Percentiles rank a stretch among this genome's conserved stretches.
phyloP scores from a whole-genome alignment of 2,329 filamentous ascomycete genomes.

The Botrytis tulipae region DNA sequence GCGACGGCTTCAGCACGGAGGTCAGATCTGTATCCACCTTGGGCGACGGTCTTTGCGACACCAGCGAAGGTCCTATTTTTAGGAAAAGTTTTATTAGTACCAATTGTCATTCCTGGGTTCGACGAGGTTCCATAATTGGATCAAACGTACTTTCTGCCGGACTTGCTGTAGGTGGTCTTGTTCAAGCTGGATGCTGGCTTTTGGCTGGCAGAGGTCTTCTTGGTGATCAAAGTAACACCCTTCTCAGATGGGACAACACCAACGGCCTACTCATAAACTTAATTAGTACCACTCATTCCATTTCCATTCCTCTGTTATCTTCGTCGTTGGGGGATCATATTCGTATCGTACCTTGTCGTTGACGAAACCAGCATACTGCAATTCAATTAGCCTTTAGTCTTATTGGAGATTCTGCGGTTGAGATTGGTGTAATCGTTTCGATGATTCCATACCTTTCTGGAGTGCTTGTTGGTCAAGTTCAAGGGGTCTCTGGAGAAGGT shows the following conservation, averaged over 20 bases:
- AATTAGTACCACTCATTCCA: conserved; percentile 25
- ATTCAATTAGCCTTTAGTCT: conserved; percentile 21
- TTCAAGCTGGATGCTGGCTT: conserved; percentile 68
- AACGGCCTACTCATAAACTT: conserved; percentile 57
- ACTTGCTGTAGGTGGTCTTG: conserved; percentile 69
- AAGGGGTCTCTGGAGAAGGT: conserved; percentile 93
- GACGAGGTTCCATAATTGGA: background rate
- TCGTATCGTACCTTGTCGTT: conserved; percentile 75
- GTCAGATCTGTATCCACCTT: conserved; percentile 81
- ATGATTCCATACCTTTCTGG: conserved; percentile 70
- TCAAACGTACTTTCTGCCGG: conserved; percentile 72
- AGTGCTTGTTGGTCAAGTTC: conserved; percentile 90
- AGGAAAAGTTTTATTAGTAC: background rate
- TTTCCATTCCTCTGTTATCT: conserved; percentile 12
- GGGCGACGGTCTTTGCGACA: conserved; percentile 78
- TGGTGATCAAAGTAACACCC: conserved; percentile 77
- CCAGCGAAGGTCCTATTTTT: conserved; percentile 75
- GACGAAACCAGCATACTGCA: conserved; percentile 84
- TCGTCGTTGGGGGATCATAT: background rate
- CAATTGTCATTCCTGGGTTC: background rate
- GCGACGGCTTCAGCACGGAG: conserved; percentile 76
- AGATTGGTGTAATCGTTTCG: background rate
- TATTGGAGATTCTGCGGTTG: background rate
- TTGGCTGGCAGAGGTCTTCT: conserved; percentile 72
- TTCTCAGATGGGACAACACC: conserved; percentile 74